These are phyloP conservation scores for Melampsora americana DNA, from an alignment of 1,284 basidiomycete genomes.

Conservation along the genomic window DNA sequence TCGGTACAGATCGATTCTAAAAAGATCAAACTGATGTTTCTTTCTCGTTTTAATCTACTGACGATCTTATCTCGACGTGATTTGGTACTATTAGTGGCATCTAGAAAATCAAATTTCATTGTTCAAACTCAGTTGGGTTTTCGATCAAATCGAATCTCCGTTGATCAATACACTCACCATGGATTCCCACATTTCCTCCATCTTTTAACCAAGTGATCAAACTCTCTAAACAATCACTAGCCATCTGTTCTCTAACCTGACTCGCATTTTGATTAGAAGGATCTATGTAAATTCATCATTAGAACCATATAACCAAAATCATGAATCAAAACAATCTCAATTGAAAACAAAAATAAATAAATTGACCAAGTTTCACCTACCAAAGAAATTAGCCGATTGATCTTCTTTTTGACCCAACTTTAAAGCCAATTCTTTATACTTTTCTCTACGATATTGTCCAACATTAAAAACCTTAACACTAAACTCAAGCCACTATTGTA, in stretches of 20 bases:
- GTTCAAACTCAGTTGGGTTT: background rate
- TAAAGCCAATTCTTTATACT: slow-evolving; percentile 64
- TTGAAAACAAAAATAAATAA: slow-evolving; percentile 1
- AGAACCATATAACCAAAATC: background rate
- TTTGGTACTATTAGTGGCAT: slow-evolving; percentile 88
- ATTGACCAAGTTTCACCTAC: slow-evolving; percentile 10
- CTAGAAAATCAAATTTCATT: slow-evolving; percentile 3
- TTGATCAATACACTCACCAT: too few species aligned
- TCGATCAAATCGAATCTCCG: too few species aligned
- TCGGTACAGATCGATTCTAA: slow-evolving; percentile 93
- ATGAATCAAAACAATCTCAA: background rate
- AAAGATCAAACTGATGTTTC: slow-evolving; percentile 84
- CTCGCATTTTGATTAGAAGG: slow-evolving; percentile 77
- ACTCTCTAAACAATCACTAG: slow-evolving; percentile 89
- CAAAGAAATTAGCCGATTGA: slow-evolving; percentile 89
- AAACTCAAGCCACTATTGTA: slow-evolving; percentile 98
- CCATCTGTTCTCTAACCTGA: slow-evolving; percentile 73
- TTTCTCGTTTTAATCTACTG: slow-evolving; percentile 72
- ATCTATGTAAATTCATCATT: slow-evolving; percentile 50
- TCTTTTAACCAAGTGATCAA: slow-evolving; percentile 86
- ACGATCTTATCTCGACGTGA: slow-evolving; percentile 74
- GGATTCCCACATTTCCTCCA: slow-evolving; percentile 96
- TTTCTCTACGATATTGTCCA: slow-evolving; percentile 83
- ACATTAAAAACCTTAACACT: slow-evolving; percentile 97
- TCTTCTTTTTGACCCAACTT: slow-evolving; percentile 76